Evolutionary conservation across 352 stramenopile genomes (phyloP).

Genomic region (Globisporangium paroecandrum): DNA sequence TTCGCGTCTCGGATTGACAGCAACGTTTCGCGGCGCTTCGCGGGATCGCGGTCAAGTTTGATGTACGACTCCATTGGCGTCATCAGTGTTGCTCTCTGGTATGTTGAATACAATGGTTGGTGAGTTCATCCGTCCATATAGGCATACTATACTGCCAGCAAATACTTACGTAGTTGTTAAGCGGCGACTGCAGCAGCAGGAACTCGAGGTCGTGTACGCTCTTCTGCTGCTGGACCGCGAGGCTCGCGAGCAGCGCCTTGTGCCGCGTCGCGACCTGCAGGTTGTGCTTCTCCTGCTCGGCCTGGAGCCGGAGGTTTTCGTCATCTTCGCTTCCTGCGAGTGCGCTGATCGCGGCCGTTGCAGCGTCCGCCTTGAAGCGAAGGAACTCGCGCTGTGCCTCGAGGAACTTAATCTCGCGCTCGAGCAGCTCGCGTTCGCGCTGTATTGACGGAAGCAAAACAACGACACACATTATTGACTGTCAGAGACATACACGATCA

Average conservation of each 20-base stretch:
- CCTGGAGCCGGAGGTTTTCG: slow-evolving; percentile 12
- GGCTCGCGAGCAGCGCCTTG: slow-evolving; percentile 29
- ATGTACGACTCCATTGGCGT: slow-evolving; percentile 69
- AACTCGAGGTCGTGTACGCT: slow-evolving; percentile 39
- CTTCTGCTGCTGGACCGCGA: slow-evolving; percentile 36
- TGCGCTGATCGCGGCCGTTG: neutral
- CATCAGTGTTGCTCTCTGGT: slow-evolving; percentile 57
- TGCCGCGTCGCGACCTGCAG: slow-evolving; percentile 29
- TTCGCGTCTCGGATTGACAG: slow-evolving; percentile 50
- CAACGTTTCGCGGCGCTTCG: slow-evolving; percentile 35
- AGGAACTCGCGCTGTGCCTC: slow-evolving; percentile 53
- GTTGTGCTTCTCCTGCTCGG: slow-evolving; percentile 24
- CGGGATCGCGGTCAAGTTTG: slow-evolving; percentile 37
- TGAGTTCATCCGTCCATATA: neutral
- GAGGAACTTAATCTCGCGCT: slow-evolving; percentile 48
- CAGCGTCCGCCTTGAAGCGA: slow-evolving; percentile 32
- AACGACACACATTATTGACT: no score
- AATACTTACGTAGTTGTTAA: slow-evolving; percentile 57
- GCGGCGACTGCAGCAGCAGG: slow-evolving; percentile 37
- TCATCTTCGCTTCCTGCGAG: slow-evolving; percentile 6
- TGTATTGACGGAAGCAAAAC: neutral
- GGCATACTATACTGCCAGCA: no score
- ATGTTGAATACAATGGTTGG: neutral
- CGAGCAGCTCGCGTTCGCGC: slow-evolving; percentile 29
- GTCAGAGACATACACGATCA: neutral